Evolutionary conservation across 805 yeast species (phyloP), one percentile per base, ranked within the genome.

Genomic region (Wickerhamomyces sydowiorum): DNA sequence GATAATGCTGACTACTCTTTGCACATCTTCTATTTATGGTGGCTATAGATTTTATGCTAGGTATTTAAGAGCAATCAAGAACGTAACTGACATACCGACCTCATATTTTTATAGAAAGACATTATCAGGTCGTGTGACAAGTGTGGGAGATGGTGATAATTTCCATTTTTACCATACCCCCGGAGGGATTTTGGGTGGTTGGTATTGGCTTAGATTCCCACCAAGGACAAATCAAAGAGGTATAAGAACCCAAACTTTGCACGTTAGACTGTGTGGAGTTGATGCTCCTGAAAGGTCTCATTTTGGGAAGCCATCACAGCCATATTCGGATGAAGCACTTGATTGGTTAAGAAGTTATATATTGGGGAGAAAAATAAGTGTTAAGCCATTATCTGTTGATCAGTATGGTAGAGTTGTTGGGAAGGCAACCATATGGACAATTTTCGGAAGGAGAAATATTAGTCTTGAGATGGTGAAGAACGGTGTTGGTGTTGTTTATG

Each of bases 241-340:
- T 43, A 56, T 53, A 30, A 76, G 78, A 47, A 76, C 76, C 46
- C 70, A 81, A 49, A 93, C 99, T 0, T 66, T 93, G 29, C 81
- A 83, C 61, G 76, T 93, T 5, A 70, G 99, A 37, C 65, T 93
- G 18, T 85, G 93, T 62, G 99, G 97, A 0, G 82, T 91, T 14
- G 99, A 93, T 70, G 99, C 99, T 0, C 99, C 99, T 1, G 99
- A 93, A 57, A 69, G 95, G 34, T 76, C 95, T 1, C 97, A 93
- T 66, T 93, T 87, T 62, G 99, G 99, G 1, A 84, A 85, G 46
- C 89, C 95, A 0, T 84, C 96, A 0, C 99, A 93, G 59, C 91
- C 93, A 0, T 85, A 64, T 57, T 78, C 93, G 28, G 86, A 80
- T 32, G 97, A 93, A 51, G 93, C 97, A 0, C 61, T 90, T 42